phyloP scores from a whole-genome alignment of 2,329 filamentous ascomycete species.

The Pseudophaeomoniella oleicola region DNA sequence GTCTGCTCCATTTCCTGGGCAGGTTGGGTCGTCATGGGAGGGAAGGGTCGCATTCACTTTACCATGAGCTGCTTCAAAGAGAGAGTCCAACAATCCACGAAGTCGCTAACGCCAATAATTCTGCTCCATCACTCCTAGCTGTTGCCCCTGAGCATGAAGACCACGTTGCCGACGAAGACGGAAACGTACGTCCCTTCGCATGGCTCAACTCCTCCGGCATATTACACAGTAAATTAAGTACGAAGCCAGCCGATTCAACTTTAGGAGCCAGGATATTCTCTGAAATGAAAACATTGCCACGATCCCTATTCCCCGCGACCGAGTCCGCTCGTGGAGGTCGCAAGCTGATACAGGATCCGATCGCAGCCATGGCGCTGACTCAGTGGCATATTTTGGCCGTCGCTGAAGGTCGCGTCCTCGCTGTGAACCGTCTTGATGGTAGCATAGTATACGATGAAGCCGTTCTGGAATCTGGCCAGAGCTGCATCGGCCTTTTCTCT shows the following conservation, averaged over 20 bases:
- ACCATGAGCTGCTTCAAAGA: conserved; percentile 72
- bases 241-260: conserved; percentile 43
- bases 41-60: conserved; percentile 74
- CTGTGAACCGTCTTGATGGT: conserved; percentile 75
- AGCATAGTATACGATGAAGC: conserved; percentile 76
- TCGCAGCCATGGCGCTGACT: conserved; percentile 70
- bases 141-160: conserved; percentile 66
- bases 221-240: conserved; percentile 67
- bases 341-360: conserved; percentile 53
- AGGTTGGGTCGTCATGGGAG: conserved; percentile 56
- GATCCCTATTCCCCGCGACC: conserved; percentile 55
- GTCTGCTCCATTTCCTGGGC: conserved; percentile 68
- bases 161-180: conserved; percentile 31
- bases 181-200: conserved; percentile 59
- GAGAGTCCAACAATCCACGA: conserved; percentile 71
- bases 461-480: conserved; percentile 67
- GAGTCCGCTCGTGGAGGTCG: conserved; percentile 51
- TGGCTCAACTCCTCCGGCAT: conserved; percentile 84
- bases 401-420: conserved; percentile 68
- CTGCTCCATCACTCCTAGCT: conserved; percentile 51
- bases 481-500: conserved; percentile 67
- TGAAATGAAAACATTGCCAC: conserved; percentile 63
- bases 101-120: conserved; percentile 42
- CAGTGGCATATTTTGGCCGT: conserved; percentile 87
- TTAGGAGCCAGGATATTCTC: conserved; percentile 63